Evolutionary conservation across 257 asterid genomes (phyloP).

Genomic region (Thymus quinquecostatus): DNA sequence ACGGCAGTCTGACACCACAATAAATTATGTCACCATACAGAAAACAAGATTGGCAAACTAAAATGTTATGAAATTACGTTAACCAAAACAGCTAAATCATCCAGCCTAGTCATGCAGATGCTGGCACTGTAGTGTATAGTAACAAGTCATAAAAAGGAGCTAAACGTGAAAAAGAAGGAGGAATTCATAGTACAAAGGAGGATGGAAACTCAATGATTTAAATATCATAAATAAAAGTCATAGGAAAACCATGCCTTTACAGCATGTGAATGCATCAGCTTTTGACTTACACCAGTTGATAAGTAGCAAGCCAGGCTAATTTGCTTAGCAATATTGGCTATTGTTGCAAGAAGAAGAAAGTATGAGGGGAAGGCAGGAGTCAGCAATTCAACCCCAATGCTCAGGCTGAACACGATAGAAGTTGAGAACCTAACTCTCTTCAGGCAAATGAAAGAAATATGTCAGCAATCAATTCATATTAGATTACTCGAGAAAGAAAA

Average conservation of each 20-base stretch:
- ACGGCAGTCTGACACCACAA: slow-evolving; percentile 75
- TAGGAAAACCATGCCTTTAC: slow-evolving; percentile 11
- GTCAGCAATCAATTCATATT: slow-evolving; percentile 32
- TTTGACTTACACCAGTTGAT: slow-evolving; percentile 86
- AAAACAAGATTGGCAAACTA: slow-evolving; percentile 8
- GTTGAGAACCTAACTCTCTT: slow-evolving; percentile 95
- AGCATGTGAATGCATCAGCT: slow-evolving; percentile 3
- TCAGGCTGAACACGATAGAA: slow-evolving; percentile 81
- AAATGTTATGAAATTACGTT: background rate
- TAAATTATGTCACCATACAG: slow-evolving; percentile 28
- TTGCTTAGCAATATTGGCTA: slow-evolving; percentile 96
- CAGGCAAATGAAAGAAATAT: slow-evolving; percentile 35
- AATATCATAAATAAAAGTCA: slow-evolving; percentile 11
- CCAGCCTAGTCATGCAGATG: background rate
- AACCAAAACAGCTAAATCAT: slow-evolving; percentile 6
- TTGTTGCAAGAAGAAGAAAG: slow-evolving; percentile 89
- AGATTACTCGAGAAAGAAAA: slow-evolving; percentile 11
- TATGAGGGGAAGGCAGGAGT: slow-evolving; percentile 84
- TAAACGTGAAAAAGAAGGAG: background rate
- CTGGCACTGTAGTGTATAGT: background rate
- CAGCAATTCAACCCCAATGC: slow-evolving; percentile 92
- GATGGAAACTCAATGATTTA: background rate
- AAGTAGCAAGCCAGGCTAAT: slow-evolving; percentile 87
- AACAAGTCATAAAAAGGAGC: background rate
- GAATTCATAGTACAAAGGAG: background rate